Evolutionary conservation across 2,329 filamentous ascomycete genomes (phyloP).

Genomic region (Sordariomycetes sp.): DNA sequence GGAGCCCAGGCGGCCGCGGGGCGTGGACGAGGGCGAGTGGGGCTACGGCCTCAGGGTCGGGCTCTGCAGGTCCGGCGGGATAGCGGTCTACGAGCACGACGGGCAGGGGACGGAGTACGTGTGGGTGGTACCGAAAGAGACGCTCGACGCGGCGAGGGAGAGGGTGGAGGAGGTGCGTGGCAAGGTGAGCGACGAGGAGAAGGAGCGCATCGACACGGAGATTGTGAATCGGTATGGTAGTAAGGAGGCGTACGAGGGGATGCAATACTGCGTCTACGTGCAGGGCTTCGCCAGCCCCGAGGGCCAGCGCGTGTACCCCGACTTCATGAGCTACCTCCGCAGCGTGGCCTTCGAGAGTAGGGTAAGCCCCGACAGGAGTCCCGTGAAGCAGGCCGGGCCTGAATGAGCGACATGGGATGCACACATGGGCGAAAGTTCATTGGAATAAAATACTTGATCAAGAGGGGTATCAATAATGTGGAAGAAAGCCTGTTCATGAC

Average conservation of each 20-base stretch:
- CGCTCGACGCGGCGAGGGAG: neutral
- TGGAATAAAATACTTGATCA: too few relatives aligned
- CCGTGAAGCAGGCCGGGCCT: neutral
- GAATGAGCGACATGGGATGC: neutral
- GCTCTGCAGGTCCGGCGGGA: neutral
- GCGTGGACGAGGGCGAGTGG: neutral
- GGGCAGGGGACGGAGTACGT: neutral
- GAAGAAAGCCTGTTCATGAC: too few relatives aligned
- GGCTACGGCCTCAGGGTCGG: neutral
- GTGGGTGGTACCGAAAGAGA: neutral
- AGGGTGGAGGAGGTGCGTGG: neutral
- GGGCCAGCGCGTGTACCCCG: neutral
- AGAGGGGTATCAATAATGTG: too few relatives aligned
- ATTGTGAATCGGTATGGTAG: neutral
- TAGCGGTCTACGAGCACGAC: neutral
- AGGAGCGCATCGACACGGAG: neutral
- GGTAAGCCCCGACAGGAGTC: neutral
- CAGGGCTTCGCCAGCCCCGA: neutral
- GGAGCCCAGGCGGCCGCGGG: neutral
- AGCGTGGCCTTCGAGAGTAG: neutral
- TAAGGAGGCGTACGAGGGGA: neutral
- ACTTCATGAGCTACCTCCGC: neutral
- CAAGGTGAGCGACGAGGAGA: neutral
- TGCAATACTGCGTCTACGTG: neutral
- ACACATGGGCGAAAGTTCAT: too few relatives aligned